Evolutionary conservation across 768 basidiomycete genomes (phyloP), one percentile per base, ranked within the genome.

Genomic region (Boletus tylopilopsis): DNA sequence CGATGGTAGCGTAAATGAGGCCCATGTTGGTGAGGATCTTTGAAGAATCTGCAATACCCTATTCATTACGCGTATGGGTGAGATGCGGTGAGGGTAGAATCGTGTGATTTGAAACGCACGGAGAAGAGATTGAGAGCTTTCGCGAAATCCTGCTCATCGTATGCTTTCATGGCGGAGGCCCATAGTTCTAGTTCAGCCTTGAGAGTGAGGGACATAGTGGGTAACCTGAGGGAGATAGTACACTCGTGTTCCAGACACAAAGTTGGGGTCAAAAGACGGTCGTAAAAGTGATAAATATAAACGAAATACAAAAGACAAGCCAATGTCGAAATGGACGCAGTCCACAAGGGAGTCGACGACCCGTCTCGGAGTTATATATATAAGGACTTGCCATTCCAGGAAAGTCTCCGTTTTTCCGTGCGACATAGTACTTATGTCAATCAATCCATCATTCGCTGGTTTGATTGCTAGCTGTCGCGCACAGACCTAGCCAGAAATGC

Each of bases 11-110:
- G 57, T 90, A 87, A 63, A 98, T 94, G 50, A 97, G 76, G 13
- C 90, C 94, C 73, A 96, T 90, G 65, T 96, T 96, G 39, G 88
- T 89, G 51, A 89, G 79, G 60, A 96, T 90, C 73, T 93, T 93
- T 52, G 90, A 90, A 19, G 84, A 85, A 64, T 93, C 89, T 3
- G 84, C 86, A 58, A 96, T 95, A 35, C 71, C 70, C 82, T 88
- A 58, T n/a, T n/a, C n/a, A n/a, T n/a, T n/a, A n/a, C n/a, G 21
- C n/a, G 19, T 16, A 19, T 25, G n/a, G n/a, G 13, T 34, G 33
- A 34, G 33, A 46, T 34, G n/a, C 18, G 34, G 19, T 25, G 15
- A 35, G 19, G 18, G 37, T 21, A 25, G n/a, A 15, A 19, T 16
- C 27, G 41, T 48, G 43, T 16, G 22, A 36, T 9, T 2, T 3